Percentiles rank a stretch among this genome's conserved stretches.
phyloP scores from a whole-genome alignment of 768 basidiomycete species.

The Pisolithus marmoratus region DNA sequence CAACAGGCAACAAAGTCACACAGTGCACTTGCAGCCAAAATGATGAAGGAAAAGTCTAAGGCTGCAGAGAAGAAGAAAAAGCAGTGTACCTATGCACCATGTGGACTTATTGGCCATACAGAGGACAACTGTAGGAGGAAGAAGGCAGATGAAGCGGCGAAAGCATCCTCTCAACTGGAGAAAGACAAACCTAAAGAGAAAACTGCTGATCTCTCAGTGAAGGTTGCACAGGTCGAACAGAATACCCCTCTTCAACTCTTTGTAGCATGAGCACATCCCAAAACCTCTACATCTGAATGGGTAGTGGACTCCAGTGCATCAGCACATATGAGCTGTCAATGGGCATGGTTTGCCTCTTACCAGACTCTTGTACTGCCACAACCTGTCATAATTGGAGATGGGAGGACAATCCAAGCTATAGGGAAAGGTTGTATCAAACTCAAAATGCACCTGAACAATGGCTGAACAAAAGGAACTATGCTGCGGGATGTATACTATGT shows the following conservation, averaged over 20 bases:
- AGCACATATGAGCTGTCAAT: neutral
- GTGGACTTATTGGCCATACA: neutral
- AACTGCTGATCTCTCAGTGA: no score
- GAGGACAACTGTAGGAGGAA: neutral
- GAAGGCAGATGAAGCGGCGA: neutral
- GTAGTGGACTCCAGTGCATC: slow-evolving; percentile 2
- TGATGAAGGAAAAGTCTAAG: neutral
- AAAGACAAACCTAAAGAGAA: neutral
- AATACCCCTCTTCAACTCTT: slow-evolving; percentile 3
- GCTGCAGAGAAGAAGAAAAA: neutral
- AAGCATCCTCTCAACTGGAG: neutral
- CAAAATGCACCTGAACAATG: neutral
- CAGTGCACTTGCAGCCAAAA: neutral
- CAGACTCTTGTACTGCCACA: neutral
- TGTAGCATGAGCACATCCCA: neutral
- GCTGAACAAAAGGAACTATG: neutral
- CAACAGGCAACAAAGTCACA: neutral
- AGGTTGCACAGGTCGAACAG: neutral
- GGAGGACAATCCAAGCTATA: neutral
- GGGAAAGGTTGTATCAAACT: neutral
- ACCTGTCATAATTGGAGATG: neutral
- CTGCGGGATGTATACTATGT: slow-evolving; percentile 7
- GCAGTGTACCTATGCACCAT: neutral
- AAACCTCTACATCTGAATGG: neutral
- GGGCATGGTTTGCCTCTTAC: neutral